phyloP scores from a whole-genome alignment of 352 stramenopile genomes.

The Pythium pyrilobum region DNA sequence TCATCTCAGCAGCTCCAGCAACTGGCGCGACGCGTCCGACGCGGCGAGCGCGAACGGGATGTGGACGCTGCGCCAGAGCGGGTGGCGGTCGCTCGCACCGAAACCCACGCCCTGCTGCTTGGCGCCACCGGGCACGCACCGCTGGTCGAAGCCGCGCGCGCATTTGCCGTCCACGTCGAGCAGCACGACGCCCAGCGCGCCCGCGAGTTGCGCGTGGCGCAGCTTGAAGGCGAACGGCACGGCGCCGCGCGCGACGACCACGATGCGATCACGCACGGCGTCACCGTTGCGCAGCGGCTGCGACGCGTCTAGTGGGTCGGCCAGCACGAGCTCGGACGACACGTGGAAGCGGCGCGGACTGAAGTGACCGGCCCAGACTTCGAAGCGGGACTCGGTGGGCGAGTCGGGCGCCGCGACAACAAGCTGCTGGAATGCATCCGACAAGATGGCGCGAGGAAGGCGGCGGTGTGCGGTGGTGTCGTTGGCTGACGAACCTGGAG shows the following conservation, averaged over 20 bases:
- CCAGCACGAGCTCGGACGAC: slow-evolving; percentile 56
- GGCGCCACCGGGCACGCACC: slow-evolving; percentile 55
- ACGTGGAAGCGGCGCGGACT: slow-evolving; percentile 65
- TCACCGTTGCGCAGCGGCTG: slow-evolving; percentile 42
- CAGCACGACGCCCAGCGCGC: slow-evolving; percentile 63
- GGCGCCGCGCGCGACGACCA: slow-evolving; percentile 42
- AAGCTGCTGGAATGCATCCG: slow-evolving; percentile 46
- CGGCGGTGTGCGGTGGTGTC: neutral
- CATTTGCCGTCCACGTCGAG: slow-evolving; percentile 44
- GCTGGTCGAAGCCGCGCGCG: slow-evolving; percentile 50
- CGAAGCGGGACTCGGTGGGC: slow-evolving; percentile 26
- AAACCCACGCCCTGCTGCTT: slow-evolving; percentile 51
- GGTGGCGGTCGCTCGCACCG: slow-evolving; percentile 39
- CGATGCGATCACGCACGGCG: slow-evolving; percentile 47
- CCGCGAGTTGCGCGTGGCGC: slow-evolving; percentile 51
- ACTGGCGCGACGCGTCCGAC: slow-evolving; percentile 23
- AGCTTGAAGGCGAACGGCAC: slow-evolving; percentile 70
- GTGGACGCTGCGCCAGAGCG: slow-evolving; percentile 42
- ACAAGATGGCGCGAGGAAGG: slow-evolving; percentile 27
- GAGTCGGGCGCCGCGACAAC: slow-evolving; percentile 1
- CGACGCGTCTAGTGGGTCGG: slow-evolving; percentile 55
- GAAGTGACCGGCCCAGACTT: slow-evolving; percentile 62
- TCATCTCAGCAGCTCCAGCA: slow-evolving; percentile 23
- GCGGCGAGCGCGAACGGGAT: slow-evolving; percentile 61
- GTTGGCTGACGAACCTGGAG: neutral